Conservation (phyloP, 352 stramenopile genomes). For the Globisporangium cystogenes region DNA sequence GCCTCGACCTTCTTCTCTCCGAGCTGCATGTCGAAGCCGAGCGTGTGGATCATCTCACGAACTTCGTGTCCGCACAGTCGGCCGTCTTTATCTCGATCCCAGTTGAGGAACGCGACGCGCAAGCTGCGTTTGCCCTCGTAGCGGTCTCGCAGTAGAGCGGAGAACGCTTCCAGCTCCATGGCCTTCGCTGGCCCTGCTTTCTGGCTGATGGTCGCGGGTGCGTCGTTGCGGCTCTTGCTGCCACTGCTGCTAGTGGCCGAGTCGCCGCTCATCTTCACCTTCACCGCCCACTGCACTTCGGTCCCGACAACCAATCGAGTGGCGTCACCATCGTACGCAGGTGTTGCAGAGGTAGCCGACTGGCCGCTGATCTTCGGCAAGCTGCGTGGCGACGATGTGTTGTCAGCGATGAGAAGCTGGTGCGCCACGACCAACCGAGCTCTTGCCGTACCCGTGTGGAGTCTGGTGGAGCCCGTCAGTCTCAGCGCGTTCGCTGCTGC, state of each 20-base stretch:
- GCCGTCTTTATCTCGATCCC: constrained; percentile 54
- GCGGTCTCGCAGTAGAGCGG: constrained; percentile 35
- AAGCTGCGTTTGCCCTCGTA: constrained; percentile 56
- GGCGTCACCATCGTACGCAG: background rate
- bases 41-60: constrained; percentile 31
- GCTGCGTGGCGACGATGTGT: background rate
- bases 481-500: constrained; percentile 7
- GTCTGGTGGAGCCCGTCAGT: background rate
- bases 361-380: background rate
- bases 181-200: background rate
- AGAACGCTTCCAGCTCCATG: constrained; percentile 28
- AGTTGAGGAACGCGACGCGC: constrained; percentile 48
- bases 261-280: constrained; percentile 15
- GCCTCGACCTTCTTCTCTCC: constrained; percentile 28
- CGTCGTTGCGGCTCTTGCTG: background rate
- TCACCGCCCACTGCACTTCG: constrained; percentile 39
- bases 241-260: background rate
- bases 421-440: background rate
- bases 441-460: constrained; percentile 1
- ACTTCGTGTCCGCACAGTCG: constrained; percentile 30
- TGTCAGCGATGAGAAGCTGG: background rate
- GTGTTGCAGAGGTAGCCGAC: background rate
- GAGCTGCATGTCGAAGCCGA: constrained; percentile 31
- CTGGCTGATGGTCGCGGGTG: background rate
- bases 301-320: background rate